Percentiles rank a stretch among this genome's conserved stretches.
phyloP scores from a whole-genome alignment of 1,284 basidiomycete species.

The Sphagnurus paluster region DNA sequence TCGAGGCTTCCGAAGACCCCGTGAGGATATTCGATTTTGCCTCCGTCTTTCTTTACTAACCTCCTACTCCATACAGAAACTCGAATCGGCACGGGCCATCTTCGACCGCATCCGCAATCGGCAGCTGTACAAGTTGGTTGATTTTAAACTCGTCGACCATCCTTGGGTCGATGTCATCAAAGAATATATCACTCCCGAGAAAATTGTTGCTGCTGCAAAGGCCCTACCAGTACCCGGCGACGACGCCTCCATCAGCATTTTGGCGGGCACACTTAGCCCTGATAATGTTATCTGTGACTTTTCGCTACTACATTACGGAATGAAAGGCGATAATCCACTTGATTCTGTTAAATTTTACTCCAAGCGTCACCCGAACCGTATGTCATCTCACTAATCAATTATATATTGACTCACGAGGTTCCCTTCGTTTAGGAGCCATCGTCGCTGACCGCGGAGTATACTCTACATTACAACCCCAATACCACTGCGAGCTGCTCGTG shows the following conservation, averaged over 20 bases:
- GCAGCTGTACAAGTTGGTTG: slow-evolving; percentile 68
- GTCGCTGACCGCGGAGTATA: slow-evolving; percentile 56
- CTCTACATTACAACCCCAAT: slow-evolving; percentile 58
- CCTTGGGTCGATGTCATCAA: slow-evolving; percentile 38
- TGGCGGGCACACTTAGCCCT: slow-evolving; percentile 34
- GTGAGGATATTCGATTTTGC: slow-evolving; percentile 31
- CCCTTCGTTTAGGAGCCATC: slow-evolving; percentile 36
- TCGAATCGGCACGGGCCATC: slow-evolving; percentile 57
- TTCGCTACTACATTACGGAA: slow-evolving; percentile 69
- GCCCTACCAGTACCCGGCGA: slow-evolving; percentile 23
- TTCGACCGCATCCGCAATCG: slow-evolving; percentile 59
- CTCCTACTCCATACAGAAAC: slow-evolving; percentile 43
- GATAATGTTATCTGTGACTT: slow-evolving; percentile 66
- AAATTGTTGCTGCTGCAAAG: slow-evolving; percentile 54
- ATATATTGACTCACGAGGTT: not conserved
- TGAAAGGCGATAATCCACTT: slow-evolving; percentile 68
- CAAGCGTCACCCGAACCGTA: slow-evolving; percentile 61
- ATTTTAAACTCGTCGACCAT: slow-evolving; percentile 64
- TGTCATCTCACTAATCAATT: slow-evolving; percentile 18
- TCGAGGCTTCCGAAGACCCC: slow-evolving; percentile 52
- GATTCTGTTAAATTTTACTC: slow-evolving; percentile 72
- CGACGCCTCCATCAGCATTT: slow-evolving; percentile 23
- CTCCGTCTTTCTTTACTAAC: not conserved
- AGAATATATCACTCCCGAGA: slow-evolving; percentile 48
- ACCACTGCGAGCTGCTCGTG: slow-evolving; percentile 64